A percentile compares a stretch with the other conserved stretches of the same genome.
phyloP scores from a whole-genome alignment of 1,284 basidiomycete species.

The Stygiomarasmius scandens region DNA sequence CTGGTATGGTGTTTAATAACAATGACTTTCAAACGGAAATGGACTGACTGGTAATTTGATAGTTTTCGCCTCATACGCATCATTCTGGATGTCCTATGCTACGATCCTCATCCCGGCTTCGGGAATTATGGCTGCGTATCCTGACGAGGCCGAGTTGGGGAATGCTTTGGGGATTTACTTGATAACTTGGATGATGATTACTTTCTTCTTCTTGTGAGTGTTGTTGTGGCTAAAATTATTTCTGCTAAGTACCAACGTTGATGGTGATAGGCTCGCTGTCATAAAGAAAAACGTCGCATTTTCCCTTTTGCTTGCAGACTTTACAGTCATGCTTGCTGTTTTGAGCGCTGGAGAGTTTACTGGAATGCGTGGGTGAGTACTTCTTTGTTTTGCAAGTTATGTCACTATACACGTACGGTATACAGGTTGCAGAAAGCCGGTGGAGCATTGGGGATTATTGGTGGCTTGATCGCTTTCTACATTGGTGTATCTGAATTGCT shows the following conservation, averaged over 20 bases:
- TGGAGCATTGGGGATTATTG: conserved; percentile 65
- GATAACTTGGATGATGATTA: conserved; percentile 72
- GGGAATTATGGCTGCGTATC: conserved; percentile 59
- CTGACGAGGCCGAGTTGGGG: conserved; percentile 41
- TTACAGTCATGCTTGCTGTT: no score
- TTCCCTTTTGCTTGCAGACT: no score
- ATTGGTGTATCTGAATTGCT: conserved; percentile 64
- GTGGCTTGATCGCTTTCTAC: conserved; percentile 72
- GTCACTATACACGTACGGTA: no score
- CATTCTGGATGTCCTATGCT: conserved; percentile 83
- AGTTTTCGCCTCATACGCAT: conserved; percentile 84
- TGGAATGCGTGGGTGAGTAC: no score
- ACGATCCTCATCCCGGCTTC: conserved; percentile 66
- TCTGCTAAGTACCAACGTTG: no score
- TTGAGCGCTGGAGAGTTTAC: conserved; percentile 52
- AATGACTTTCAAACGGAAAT: neutral
- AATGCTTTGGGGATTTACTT: conserved; percentile 71
- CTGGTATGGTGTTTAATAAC: conserved; percentile 48
- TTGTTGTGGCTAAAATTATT: no score
- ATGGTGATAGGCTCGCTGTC: conserved; percentile 22
- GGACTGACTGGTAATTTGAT: conserved; percentile 23
- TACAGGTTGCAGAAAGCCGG: no score
- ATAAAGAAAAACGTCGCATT: neutral
- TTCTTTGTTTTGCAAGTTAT: no score
- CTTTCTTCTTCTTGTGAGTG: conserved; percentile 61